Evolutionary conservation across 208 protist species (phyloP).

Genomic region (Acanthamoeba castellanii): DNA sequence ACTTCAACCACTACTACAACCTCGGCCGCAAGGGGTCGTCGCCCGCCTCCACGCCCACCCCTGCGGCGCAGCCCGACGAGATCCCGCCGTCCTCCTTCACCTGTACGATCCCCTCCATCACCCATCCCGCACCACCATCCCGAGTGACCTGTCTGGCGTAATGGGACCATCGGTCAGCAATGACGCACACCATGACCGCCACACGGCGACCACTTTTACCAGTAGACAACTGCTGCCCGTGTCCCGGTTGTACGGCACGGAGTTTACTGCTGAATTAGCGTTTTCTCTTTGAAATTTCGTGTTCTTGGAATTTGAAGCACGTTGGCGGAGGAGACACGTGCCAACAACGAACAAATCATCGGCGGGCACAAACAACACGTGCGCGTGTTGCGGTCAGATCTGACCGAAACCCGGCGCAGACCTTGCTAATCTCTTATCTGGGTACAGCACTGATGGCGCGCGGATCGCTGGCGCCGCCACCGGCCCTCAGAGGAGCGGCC

Average conservation of each 20-base stretch:
- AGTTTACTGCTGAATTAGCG: neutral
- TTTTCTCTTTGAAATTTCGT: neutral
- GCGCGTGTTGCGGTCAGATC: neutral
- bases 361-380: neutral
- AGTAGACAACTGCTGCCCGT: too few relatives aligned
- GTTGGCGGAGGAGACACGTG: too few relatives aligned
- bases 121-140: neutral
- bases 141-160: neutral
- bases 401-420: neutral
- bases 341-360: too few relatives aligned
- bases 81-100: neutral
- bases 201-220: too few relatives aligned
- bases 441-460: neutral
- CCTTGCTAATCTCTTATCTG: neutral
- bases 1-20: constrained; percentile 64
- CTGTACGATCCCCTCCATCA: neutral
- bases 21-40: neutral
- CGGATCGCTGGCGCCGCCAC: neutral
- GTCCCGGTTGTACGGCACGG: too few relatives aligned
- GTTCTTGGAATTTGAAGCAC: too few relatives aligned
- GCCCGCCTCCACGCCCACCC: neutral
- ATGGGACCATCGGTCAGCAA: neutral
- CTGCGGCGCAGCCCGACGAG: neutral
- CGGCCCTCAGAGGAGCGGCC: constrained; percentile 48
- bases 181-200: too few relatives aligned